Evolutionary conservation across 768 basidiomycete genomes (phyloP).

Genomic region (Dioszegia crocea): DNA sequence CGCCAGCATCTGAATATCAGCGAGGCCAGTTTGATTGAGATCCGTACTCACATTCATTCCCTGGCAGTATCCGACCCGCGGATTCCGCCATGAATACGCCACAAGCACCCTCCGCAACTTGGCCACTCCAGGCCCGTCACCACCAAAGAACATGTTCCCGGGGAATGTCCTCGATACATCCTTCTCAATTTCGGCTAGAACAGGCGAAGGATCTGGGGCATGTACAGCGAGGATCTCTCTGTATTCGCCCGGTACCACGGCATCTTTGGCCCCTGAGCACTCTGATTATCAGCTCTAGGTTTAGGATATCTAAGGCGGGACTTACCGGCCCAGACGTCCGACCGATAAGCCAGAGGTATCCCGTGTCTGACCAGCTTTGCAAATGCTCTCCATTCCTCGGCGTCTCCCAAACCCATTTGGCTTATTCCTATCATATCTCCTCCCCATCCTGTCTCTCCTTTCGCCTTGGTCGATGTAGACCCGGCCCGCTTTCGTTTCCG

Average conservation of each 20-base stretch:
- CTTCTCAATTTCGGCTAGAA: constrained; percentile 81
- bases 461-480: not conserved
- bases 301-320: constrained; percentile 49
- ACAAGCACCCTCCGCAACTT: constrained; percentile 84
- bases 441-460: constrained; percentile 71
- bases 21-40: too few species aligned
- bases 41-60: constrained; percentile 33
- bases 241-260: constrained; percentile 86
- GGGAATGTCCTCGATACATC: constrained; percentile 83
- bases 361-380: constrained; percentile 68
- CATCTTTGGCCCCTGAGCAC: constrained; percentile 87
- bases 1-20: constrained; percentile 75
- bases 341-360: constrained; percentile 62
- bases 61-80: constrained; percentile 70
- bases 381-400: constrained; percentile 75
- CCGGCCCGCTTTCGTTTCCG: constrained; percentile 53
- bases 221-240: constrained; percentile 65
- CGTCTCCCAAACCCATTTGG: constrained; percentile 68
- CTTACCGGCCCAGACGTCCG: constrained; percentile 43
- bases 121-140: constrained; percentile 87
- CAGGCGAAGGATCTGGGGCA: constrained; percentile 43
- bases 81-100: constrained; percentile 94
- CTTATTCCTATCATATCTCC: constrained; percentile 87
- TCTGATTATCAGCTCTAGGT: constrained; percentile 61
- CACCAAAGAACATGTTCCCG: constrained; percentile 91